A percentile compares a stretch with the other conserved stretches of the same genome.
Evolutionary conservation across 2,329 filamentous ascomycete species (phyloP).

Genomic region (Hymenoscyphus scutula): DNA sequence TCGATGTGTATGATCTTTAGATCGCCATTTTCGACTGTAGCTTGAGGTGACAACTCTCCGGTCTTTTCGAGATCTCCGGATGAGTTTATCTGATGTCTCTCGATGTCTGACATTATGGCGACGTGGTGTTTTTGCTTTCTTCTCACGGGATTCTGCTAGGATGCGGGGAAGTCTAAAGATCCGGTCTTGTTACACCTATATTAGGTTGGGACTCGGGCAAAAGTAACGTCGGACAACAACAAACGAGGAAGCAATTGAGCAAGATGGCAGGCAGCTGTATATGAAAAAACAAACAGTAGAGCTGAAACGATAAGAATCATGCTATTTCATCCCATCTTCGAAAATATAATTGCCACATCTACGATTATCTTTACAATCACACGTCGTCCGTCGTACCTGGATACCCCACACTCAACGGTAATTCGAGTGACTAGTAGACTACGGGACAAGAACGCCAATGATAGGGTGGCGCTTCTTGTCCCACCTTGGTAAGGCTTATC

Average conservation of each 20-base stretch:
- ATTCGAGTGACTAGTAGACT: neutral
- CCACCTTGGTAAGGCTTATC: constrained; percentile 9
- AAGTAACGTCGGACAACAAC: neutral
- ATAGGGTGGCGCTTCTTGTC: neutral
- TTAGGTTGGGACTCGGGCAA: neutral
- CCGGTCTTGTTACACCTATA: neutral
- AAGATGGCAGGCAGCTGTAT: neutral
- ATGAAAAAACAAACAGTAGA: neutral
- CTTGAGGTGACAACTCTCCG: constrained; percentile 2
- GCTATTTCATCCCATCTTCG: constrained; percentile 1
- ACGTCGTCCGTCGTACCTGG: neutral
- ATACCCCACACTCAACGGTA: neutral
- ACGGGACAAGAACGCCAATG: neutral
- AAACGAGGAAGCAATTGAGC: neutral
- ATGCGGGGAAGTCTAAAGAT: neutral
- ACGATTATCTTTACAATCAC: no score
- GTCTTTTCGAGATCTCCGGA: constrained; percentile 4
- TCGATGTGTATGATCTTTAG: constrained; percentile 37
- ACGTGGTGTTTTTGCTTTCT: neutral
- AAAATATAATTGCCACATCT: neutral
- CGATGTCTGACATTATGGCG: neutral
- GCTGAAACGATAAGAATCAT: neutral
- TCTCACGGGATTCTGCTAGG: neutral
- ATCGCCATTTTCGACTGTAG: constrained; percentile 12
- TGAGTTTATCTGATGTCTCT: neutral